Base-by-base conservation (phyloP, 2,329 filamentous ascomycete genomes). In the Myotisia sp. region DNA sequence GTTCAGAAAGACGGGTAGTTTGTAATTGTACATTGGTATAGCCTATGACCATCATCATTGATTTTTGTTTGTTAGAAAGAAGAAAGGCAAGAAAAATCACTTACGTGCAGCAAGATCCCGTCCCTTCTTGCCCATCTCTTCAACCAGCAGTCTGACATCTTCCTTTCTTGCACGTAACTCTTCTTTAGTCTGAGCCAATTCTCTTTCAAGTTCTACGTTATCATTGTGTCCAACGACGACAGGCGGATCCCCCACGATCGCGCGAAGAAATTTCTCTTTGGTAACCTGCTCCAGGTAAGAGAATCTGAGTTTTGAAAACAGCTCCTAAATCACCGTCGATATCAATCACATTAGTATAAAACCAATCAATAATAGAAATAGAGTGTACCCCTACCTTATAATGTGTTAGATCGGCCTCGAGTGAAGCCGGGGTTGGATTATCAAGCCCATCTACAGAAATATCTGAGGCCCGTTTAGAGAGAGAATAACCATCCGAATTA, bases 201-300 rank as follows among this genome's bases (percentile, higher is more conserved):
- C 76, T 37, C 70, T 65, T 52, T 90, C 83, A 16, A 92, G 60
- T 37, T 77, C 75, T 30, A 78, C 63, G 52, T 94, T 95, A 51
- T 95, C 86, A 47, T 76, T 71, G 27, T 77, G 73, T 26, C 78
- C 78, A 38, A 92, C 81, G 29, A 95, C 79, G 10, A 86, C 68
- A 0, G 87, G 90, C 31, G 86, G 84, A 42, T 93, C 82, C 42
- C 83, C 84, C 10, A 92, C 84, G 47, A 95, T 92, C 43, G 82
- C 78, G 45, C 85, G 82, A 36, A 98, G 77, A 57, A 94, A 95
- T 51, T 93, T 92, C 56, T 98, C 90, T 60, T 95, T 98, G 28
- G 87, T 95, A 42, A 95, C 85, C 64, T 95, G 90, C 60, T 98
- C 90, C 47, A 94, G 80, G 59, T 95, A 95, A 44, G 82, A 92